phyloP scores from a whole-genome alignment of 2,329 filamentous ascomycete genomes.

The Sarocladium strictum region DNA sequence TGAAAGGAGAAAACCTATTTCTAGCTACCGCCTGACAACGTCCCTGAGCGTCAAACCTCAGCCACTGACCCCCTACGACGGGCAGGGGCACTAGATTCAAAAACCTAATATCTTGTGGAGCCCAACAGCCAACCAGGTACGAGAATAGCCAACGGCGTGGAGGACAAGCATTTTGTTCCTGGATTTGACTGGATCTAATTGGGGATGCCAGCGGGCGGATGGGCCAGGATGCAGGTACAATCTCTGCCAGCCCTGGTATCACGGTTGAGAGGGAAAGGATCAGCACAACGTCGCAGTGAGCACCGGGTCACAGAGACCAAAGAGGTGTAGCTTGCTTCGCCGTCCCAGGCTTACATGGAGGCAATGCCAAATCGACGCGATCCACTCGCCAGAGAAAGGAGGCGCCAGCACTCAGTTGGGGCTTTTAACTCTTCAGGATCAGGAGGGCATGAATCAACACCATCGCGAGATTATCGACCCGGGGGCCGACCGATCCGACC shows the following conservation, averaged over 20 bases:
- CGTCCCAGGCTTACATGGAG: constrained; percentile 4
- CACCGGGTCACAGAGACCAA: background rate
- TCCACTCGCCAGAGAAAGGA: constrained; percentile 7
- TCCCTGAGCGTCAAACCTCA: background rate
- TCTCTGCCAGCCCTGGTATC: constrained; percentile 2
- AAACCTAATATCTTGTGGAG: background rate
- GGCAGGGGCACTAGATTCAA: constrained; percentile 3
- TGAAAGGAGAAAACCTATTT: background rate
- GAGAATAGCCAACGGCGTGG: background rate
- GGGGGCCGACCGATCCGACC: constrained; percentile 1
- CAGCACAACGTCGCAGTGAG: constrained; percentile 7
- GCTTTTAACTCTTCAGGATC: background rate
- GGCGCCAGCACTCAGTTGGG: background rate
- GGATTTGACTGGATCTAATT: constrained; percentile 3
- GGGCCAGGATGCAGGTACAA: constrained; percentile 9
- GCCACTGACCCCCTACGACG: constrained; percentile 3
- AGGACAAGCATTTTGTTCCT: constrained; percentile 9
- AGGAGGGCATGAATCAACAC: background rate
- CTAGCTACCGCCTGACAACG: background rate
- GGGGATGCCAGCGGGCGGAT: background rate
- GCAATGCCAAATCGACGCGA: constrained; percentile 2
- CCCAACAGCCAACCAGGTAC: background rate
- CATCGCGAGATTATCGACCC: background rate
- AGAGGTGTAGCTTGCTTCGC: constrained; percentile 5
- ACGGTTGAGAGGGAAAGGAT: background rate